Base-by-base conservation (phyloP, 495 filamentous ascomycete genomes). In the Evernia prunastri region DNA sequence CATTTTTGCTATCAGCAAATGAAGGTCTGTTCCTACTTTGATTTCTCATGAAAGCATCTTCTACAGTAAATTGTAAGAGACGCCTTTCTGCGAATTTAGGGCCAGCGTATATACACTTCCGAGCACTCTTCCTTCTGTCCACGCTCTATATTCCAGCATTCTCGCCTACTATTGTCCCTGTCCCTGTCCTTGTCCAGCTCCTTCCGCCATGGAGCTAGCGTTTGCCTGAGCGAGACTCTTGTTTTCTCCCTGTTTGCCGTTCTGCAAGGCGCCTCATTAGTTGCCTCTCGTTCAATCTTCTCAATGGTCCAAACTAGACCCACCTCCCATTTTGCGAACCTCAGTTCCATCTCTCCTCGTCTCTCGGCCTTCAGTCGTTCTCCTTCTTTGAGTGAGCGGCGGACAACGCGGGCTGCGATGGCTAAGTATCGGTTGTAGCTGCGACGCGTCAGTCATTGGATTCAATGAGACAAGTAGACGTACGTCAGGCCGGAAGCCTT, bases 401-500 rank as follows among this genome's bases (percentile, higher is more conserved):
- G 77, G 75, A 86, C 77, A 72, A 82, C 73, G 68, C 80, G 73
- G 74, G 81, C 74, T 77, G 83, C 78, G 68, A 80, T 75, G 73
- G 79, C 74, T 70, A 83, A 71, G 79, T 84, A 82, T 66, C 81
- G 75, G 77, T 83, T 78, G 77, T 81, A 78, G 69, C 78, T 77
- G 73, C 64, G 25, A 49, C 37, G 40, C 67, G 68, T 61, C 63
- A 73, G 58, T 56, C 25, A 64, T 60, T 58, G 53, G 33, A 39
- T 29, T 23, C 37, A 58, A 3, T 43, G 12, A 25, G 39, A 27
- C 9, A 40, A 7, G 58, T 9, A 51, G 56, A 71, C 89, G 77
- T 87, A 97, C 95, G 88, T 96, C 72, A 97, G 81, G 81, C 95
- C 94, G 74, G 94, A 88, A 72, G 92, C 85, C 89, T 97, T 97